These are phyloP conservation scores for Fusarium domesticum DNA, from an alignment of 2,329 filamentous ascomycete species.

Conservation along the genomic window DNA sequence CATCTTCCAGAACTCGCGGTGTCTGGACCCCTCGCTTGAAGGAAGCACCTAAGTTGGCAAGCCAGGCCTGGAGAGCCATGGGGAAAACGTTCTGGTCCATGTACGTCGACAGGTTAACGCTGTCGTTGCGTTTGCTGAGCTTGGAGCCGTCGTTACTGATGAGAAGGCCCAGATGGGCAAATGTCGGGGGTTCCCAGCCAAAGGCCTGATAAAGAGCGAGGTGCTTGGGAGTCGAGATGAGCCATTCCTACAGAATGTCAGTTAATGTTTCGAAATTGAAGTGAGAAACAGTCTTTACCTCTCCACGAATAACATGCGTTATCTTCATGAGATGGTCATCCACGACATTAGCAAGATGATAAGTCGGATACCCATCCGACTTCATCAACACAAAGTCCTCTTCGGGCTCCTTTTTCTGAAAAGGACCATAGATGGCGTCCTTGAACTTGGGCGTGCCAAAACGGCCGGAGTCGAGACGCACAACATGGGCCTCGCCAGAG, in stretches of 20 bases:
- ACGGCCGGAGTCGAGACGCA: slow-evolving; percentile 66
- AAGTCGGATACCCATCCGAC: slow-evolving; percentile 87
- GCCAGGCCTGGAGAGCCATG: slow-evolving; percentile 68
- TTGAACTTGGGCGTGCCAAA: slow-evolving; percentile 59
- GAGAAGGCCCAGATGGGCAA: slow-evolving; percentile 77
- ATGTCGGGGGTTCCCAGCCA: slow-evolving; percentile 68
- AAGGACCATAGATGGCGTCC: slow-evolving; percentile 76
- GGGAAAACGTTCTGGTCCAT: slow-evolving; percentile 46
- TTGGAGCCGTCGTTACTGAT: slow-evolving; percentile 68
- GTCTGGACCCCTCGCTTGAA: slow-evolving; percentile 28
- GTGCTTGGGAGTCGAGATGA: slow-evolving; percentile 82
- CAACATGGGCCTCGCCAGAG: slow-evolving; percentile 67
- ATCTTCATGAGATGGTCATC: slow-evolving; percentile 96
- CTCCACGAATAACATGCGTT: slow-evolving; percentile 89
- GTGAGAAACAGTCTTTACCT: slow-evolving; percentile 45
- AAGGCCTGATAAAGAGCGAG: slow-evolving; percentile 72
- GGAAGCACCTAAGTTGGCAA: slow-evolving; percentile 61
- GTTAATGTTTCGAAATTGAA: not conserved
- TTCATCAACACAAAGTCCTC: slow-evolving; percentile 92
- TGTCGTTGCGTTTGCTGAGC: slow-evolving; percentile 76
- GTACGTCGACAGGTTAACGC: slow-evolving; percentile 51
- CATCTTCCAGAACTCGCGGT: slow-evolving; percentile 57
- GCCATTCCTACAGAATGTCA: slow-evolving; percentile 68
- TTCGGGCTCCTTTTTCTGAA: slow-evolving; percentile 53
- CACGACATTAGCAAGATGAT: slow-evolving; percentile 95